Evolutionary conservation across 2,329 filamentous ascomycete species (phyloP), one percentile per base, ranked within the genome.

Genomic region (Aspergillus eucalypticola): DNA sequence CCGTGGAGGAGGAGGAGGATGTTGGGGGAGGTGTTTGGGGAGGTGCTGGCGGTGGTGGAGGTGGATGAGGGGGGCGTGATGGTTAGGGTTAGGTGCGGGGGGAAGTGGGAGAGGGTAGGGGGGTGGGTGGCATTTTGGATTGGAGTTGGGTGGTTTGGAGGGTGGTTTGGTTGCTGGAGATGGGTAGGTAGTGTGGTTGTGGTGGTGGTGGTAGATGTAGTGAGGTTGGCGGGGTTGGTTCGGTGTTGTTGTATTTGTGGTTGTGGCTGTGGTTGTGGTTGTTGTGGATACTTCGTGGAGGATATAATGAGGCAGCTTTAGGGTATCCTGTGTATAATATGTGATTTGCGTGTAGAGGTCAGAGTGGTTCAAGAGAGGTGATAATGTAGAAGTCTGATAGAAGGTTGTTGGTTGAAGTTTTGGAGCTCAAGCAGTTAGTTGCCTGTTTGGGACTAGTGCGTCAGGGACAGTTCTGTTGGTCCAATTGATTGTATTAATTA

Each of bases 1-100:
- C 92, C 92, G 75, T 96, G 92, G 60, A 96, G 86, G 54, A 96
- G 84, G 71, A 96, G 78, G 63, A 96, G 86, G 66, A 96, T 82
- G 67, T 93, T 89, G 46, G 87, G 90, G 8, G 89, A 86, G 11
- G 84, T 89, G 85, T 25, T 27, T 2, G 25, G 10, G 10, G 27
- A 29, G 27, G 27, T 73, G 71, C 32, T 67, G 63, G 39, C 84
- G 78, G 21, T 67, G 63, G 39, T 84, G 78, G 21, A 64, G 78
- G 21, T 67, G 63, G 39, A 84, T 78, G 21, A 64, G 67, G 75
- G 66, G 54, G 74, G 62, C 68, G 75, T 75, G 71, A 81, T 71
- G 41, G 75, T 74, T 48, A 79, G 65, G 29, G 72, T 75, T 52
- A 79, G 69, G 41, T 69, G 60, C 13, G 77, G 60, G 11, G 83